A percentile compares a stretch with the other conserved stretches of the same genome.
Evolutionary conservation across 352 stramenopile genomes (phyloP).

Genomic region (Globisporangium nodosum): DNA sequence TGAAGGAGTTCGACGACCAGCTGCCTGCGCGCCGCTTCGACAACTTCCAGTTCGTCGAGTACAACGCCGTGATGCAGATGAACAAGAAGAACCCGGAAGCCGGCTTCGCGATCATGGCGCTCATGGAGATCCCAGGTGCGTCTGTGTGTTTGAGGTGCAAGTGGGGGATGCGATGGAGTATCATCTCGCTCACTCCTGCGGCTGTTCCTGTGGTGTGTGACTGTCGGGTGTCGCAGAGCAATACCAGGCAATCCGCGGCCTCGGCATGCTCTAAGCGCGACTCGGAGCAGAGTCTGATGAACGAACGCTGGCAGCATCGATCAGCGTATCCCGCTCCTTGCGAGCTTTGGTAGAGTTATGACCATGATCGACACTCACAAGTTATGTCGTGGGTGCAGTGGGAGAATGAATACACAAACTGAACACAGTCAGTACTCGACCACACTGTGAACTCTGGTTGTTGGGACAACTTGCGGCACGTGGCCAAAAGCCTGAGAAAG

Average conservation of each 20-base stretch:
- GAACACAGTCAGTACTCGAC: too few species aligned
- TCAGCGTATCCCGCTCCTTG: background rate
- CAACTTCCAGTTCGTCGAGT: constrained; percentile 85
- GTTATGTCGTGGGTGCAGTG: too few species aligned
- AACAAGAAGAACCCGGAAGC: constrained; percentile 61
- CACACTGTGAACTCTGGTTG: too few species aligned
- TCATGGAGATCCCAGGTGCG: constrained; percentile 75
- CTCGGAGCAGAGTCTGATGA: background rate
- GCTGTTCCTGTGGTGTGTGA: background rate
- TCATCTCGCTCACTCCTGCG: background rate
- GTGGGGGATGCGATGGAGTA: background rate
- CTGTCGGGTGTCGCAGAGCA: constrained; percentile 28
- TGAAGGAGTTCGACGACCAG: constrained; percentile 70
- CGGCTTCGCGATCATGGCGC: constrained; percentile 61
- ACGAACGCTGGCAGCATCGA: background rate
- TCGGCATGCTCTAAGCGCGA: constrained; percentile 30
- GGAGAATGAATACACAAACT: too few species aligned
- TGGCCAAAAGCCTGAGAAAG: too few species aligned
- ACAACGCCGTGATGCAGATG: constrained; percentile 55
- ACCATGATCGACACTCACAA: too few species aligned
- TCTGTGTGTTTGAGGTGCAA: background rate
- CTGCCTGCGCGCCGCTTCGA: constrained; percentile 61
- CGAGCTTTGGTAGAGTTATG: too few species aligned
- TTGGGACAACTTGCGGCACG: too few species aligned
- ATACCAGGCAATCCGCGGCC: constrained; percentile 48